phyloP scores from a whole-genome alignment of 2,329 filamentous ascomycete genomes.

The Cephalotrichum gorgonifer region DNA sequence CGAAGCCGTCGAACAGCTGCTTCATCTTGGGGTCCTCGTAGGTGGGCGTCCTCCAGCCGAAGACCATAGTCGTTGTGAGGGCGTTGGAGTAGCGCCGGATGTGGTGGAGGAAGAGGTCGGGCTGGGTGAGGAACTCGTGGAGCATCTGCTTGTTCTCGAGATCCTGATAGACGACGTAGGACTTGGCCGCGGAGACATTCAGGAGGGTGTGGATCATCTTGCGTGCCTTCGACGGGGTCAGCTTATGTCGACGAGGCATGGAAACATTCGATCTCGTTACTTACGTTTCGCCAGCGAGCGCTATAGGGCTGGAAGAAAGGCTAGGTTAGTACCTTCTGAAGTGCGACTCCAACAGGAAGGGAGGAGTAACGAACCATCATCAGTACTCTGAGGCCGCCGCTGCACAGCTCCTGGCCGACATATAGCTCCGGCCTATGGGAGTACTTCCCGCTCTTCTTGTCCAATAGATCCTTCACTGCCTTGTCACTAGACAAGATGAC shows the following conservation, averaged over 20 bases:
- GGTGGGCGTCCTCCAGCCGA: conserved; percentile 31
- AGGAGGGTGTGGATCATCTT: conserved; percentile 26
- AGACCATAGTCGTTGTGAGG: conserved; percentile 39
- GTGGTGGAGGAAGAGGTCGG: conserved; percentile 29
- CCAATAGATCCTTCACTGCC: conserved; percentile 39
- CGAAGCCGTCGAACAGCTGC: conserved; percentile 31
- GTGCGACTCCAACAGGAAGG: conserved; percentile 3
- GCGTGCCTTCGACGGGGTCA: conserved; percentile 3
- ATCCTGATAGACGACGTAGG: conserved; percentile 25
- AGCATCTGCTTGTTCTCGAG: conserved; percentile 38
- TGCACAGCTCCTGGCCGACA: conserved; percentile 18
- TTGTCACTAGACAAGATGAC: conserved; percentile 34
- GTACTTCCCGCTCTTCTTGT: conserved; percentile 19
- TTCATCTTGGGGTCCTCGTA: conserved; percentile 31
- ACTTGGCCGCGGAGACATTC: conserved; percentile 22
- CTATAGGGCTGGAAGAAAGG: not conserved
- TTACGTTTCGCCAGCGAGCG: not conserved
- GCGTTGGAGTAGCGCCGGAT: conserved; percentile 38
- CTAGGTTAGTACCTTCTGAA: not conserved
- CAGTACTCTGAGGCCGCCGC: conserved; percentile 18
- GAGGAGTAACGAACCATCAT: conserved; percentile 12
- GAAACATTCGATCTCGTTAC: not conserved
- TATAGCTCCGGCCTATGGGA: conserved; percentile 10
- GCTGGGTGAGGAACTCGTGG: conserved; percentile 19
- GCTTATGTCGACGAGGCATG: not conserved